phyloP scores from a whole-genome alignment of 2,329 filamentous ascomycete species.

The Hyphodiscus sp. region DNA sequence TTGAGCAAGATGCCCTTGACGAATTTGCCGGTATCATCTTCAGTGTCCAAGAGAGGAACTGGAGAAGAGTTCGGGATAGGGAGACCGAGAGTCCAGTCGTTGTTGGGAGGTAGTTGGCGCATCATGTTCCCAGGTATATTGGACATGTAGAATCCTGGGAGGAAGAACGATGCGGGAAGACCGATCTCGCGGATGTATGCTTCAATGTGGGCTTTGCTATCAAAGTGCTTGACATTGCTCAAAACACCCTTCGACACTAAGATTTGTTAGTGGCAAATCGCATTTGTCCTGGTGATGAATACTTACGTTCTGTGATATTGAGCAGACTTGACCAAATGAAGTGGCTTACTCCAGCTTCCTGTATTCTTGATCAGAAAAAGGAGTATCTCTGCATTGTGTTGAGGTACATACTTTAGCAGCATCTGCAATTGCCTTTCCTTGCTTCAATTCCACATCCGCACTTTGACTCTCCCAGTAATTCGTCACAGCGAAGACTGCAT shows the following conservation, averaged over 20 bases:
- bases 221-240: slow-evolving; percentile 33
- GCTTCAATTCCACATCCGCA: slow-evolving; percentile 37
- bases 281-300: not conserved
- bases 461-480: slow-evolving; percentile 32
- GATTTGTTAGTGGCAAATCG: not conserved
- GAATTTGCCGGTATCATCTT: slow-evolving; percentile 31
- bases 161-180: slow-evolving; percentile 42
- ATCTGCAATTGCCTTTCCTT: slow-evolving; percentile 42
- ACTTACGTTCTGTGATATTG: slow-evolving; percentile 35
- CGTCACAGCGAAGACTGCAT: slow-evolving; percentile 29
- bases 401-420: slow-evolving; percentile 34
- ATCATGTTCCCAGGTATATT: slow-evolving; percentile 34
- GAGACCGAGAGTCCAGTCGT: slow-evolving; percentile 26
- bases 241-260: slow-evolving; percentile 36
- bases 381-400: not conserved
- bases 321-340: slow-evolving; percentile 41
- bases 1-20: slow-evolving; percentile 28
- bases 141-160: slow-evolving; percentile 46
- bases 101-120: slow-evolving; percentile 22
- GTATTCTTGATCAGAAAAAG: not conserved
- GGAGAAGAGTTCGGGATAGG: slow-evolving; percentile 26
- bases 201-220: slow-evolving; percentile 35
- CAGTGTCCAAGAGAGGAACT: slow-evolving; percentile 31
- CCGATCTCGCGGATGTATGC: slow-evolving; percentile 31
- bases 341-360: slow-evolving; percentile 38